Base-by-base conservation (phyloP, 139 green algal species). In the Ostreobium quekettii region DNA sequence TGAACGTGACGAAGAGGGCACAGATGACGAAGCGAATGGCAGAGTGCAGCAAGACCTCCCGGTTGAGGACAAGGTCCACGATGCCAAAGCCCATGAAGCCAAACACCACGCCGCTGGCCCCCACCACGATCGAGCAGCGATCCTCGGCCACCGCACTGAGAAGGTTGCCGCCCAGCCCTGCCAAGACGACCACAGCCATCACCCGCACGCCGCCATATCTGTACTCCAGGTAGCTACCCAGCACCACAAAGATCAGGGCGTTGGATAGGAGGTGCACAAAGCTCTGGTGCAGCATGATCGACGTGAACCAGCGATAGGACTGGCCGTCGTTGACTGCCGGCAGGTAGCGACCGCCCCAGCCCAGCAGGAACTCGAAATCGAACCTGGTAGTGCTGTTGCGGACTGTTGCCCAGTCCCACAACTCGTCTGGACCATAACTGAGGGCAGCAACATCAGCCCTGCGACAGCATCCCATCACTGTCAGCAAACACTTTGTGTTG, bases 111-210 rank as follows among this genome's bases (percentile, higher is more conserved):
- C 72, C 72, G 19, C 22, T 56, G 42, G 57, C 32, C 39, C 72
- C 72, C 39, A 75, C 56, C 56, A 77, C 66, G 31, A 77, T 36
- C 32, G 37, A 65, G 47, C 72, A 77, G 33, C 37, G 31, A 2
- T 8, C 30, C 66, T 77, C 72, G 28, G 71, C 39, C 8, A 59
- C 22, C 32, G 72, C 66, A 35, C 42, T 67, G 3, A 29, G 31
- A 38, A 77, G 56, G 46, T 75, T 75, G 15, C 72, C 72, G 2
- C 48, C 72, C n/a, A 77, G n/a, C 0, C 72, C 66, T 38, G 72
- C 53, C 42, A 67, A 6, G 7, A 73, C 39, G 36, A 58, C 59
- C 22, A 73, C 33, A 8, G 3, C 7, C 4, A 31, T 5, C 11
- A 66, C 4, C 22, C 58, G 35, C 7, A 53, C 28, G 4, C n/a